phyloP scores from a whole-genome alignment of 148 eudicot species.

The Drosera capensis region DNA sequence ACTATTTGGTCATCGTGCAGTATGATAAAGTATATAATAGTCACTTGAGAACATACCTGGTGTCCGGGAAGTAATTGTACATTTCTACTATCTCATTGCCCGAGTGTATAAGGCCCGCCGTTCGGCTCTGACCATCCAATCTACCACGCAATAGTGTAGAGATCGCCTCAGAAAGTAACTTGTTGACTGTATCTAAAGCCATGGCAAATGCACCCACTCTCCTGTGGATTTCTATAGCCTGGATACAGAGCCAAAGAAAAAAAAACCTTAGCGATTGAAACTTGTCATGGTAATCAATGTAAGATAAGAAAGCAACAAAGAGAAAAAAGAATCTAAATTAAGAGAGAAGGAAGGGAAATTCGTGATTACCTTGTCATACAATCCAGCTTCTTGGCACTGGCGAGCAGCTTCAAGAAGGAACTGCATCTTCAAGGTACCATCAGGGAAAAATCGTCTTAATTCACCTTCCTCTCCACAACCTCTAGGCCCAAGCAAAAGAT shows the following conservation, averaged over 20 bases:
- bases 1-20: too few relatives aligned
- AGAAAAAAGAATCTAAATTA: too few relatives aligned
- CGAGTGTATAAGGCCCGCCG: constrained; percentile 69
- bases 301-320: not conserved
- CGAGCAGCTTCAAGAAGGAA: constrained; percentile 84
- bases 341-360: too few relatives aligned
- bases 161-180: constrained; percentile 84
- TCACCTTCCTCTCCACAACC: constrained; percentile 95
- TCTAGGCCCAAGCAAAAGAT: constrained; percentile 68
- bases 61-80: constrained; percentile 63
- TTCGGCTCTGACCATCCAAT: constrained; percentile 75
- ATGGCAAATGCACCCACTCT: constrained; percentile 88
- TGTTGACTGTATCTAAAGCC: constrained; percentile 79
- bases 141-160: constrained; percentile 87
- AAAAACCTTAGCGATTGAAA: constrained; percentile 1
- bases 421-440: constrained; percentile 44
- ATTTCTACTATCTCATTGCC: constrained; percentile 77
- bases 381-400: constrained; percentile 75
- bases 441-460: constrained; percentile 59
- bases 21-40: too few relatives aligned
- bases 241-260: constrained; percentile 5
- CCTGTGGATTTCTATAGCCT: constrained; percentile 91
- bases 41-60: too few relatives aligned
- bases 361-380: constrained; percentile 69
- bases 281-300: constrained; percentile 1